Evolutionary conservation across 176 grass and related monocot species (phyloP).

Genomic region (Oropetium thomaeum): DNA sequence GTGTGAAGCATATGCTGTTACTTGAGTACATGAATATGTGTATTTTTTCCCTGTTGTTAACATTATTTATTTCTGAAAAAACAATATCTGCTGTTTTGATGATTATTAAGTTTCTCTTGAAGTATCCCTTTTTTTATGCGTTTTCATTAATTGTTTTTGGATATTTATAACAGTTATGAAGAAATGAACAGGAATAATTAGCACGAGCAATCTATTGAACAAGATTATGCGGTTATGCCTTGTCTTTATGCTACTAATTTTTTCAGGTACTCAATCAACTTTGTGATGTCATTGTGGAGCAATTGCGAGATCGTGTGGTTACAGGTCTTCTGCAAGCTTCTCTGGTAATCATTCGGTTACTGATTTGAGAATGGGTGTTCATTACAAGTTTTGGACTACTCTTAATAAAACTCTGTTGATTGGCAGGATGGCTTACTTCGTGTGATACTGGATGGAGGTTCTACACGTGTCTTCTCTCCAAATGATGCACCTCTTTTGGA

Average conservation of each 20-base stretch:
- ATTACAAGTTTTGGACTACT: constrained; percentile 18
- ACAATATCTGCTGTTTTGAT: constrained; percentile 1
- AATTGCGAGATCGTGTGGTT: constrained; percentile 88
- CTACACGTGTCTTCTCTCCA: constrained; percentile 70
- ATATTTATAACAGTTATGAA: too few species aligned
- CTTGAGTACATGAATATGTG: background rate
- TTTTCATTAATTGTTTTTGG: too few species aligned
- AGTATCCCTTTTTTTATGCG: too few species aligned
- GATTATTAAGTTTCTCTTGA: constrained; percentile 12
- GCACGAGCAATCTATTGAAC: too few species aligned
- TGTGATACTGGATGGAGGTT: constrained; percentile 93
- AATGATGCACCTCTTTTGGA: constrained; percentile 74
- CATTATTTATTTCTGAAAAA: constrained; percentile 2
- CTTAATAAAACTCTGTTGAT: constrained; percentile 27
- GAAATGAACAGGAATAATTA: too few species aligned
- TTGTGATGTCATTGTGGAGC: constrained; percentile 83
- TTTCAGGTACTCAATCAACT: constrained; percentile 90
- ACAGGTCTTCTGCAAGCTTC: constrained; percentile 96
- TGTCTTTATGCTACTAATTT: constrained; percentile 19
- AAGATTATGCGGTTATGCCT: too few species aligned
- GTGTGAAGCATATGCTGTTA: constrained; percentile 18
- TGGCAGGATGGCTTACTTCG: constrained; percentile 88
- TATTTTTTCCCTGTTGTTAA: background rate
- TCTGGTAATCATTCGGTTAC: constrained; percentile 59
- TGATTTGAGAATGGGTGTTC: constrained; percentile 11